phyloP scores from a whole-genome alignment of 2,329 filamentous ascomycete genomes.

The Zasmidium cellare region DNA sequence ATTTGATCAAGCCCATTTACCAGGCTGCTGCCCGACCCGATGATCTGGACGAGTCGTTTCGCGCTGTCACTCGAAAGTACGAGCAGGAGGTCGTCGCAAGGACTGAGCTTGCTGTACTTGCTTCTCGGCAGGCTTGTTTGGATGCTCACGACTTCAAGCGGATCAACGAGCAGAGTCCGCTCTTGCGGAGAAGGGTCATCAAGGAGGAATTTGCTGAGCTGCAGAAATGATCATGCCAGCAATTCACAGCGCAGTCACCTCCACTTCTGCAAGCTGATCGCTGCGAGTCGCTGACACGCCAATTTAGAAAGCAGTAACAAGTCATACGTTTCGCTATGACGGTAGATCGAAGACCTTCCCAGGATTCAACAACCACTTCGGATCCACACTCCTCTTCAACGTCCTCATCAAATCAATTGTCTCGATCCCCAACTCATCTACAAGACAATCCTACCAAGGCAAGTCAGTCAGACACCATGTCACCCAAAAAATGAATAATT shows the following conservation, averaged over 20 bases:
- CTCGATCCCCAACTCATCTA: slow-evolving; percentile 19
- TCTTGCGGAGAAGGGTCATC: slow-evolving; percentile 19
- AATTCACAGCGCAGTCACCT: too few species aligned
- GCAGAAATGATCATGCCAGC: background rate
- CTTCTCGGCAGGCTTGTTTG: slow-evolving; percentile 24
- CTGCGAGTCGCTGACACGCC: too few species aligned
- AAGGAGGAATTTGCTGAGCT: slow-evolving; percentile 8
- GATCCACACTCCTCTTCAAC: slow-evolving; percentile 20
- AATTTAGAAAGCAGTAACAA: too few species aligned
- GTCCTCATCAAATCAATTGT: slow-evolving; percentile 23
- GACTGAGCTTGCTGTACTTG: slow-evolving; percentile 19
- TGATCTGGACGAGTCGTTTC: slow-evolving; percentile 2
- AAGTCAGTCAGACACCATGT: too few species aligned
- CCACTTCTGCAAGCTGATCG: too few species aligned
- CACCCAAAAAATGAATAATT: background rate
- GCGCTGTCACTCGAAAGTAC: slow-evolving; percentile 12
- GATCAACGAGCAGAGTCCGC: slow-evolving; percentile 18
- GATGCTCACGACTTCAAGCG: slow-evolving; percentile 22
- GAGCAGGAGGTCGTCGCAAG: slow-evolving; percentile 20
- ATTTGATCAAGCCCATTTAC: slow-evolving; percentile 11
- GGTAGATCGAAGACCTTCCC: slow-evolving; percentile 23
- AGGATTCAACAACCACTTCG: slow-evolving; percentile 25
- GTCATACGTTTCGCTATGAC: too few species aligned
- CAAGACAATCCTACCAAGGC: slow-evolving; percentile 15
- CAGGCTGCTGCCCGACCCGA: background rate